These are phyloP conservation scores for Amanita pseudoporphyria DNA, from an alignment of 768 basidiomycete species.

Conservation along the genomic window DNA sequence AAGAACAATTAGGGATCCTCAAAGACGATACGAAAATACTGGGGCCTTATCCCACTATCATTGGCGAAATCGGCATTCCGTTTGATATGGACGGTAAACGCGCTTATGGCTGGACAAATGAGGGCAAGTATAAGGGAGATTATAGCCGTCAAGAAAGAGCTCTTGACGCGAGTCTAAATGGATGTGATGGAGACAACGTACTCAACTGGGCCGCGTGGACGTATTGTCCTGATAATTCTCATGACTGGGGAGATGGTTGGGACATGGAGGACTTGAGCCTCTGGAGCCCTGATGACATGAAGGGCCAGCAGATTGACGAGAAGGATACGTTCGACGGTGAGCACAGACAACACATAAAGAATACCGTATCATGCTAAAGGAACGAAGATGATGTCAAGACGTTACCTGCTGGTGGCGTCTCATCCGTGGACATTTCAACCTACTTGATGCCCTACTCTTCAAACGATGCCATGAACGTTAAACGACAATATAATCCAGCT, in stretches of 20 bases:
- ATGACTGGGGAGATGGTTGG: conserved; percentile 94
- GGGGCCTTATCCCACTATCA: conserved; percentile 68
- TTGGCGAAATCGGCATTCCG: conserved; percentile 94
- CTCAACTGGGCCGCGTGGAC: conserved; percentile 85
- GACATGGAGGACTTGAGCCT: conserved; percentile 92
- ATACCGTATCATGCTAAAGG: not conserved
- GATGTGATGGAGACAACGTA: conserved; percentile 63
- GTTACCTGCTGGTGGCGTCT: not conserved
- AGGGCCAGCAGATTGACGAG: conserved; percentile 15
- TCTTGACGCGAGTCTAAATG: conserved; percentile 78
- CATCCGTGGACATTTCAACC: not conserved
- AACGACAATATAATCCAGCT: conserved; percentile 9
- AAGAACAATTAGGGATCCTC: conserved; percentile 74
- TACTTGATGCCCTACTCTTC: not conserved
- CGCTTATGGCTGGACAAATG: conserved; percentile 72
- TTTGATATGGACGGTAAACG: conserved; percentile 88
- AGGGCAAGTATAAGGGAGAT: conserved; percentile 63
- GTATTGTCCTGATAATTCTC: conserved; percentile 73
- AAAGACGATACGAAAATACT: conserved; percentile 64
- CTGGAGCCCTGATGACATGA: conserved; percentile 71
- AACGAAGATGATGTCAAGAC: not conserved
- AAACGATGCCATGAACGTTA: not conserved
- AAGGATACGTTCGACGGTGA: conserved; percentile 7
- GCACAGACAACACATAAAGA: not conserved
- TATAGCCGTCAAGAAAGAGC: conserved; percentile 72